Percentiles rank a stretch among this genome's conserved stretches.
Conservation (phyloP, 2,329 filamentous ascomycete genomes). For the Calonectria pauciramosa region DNA sequence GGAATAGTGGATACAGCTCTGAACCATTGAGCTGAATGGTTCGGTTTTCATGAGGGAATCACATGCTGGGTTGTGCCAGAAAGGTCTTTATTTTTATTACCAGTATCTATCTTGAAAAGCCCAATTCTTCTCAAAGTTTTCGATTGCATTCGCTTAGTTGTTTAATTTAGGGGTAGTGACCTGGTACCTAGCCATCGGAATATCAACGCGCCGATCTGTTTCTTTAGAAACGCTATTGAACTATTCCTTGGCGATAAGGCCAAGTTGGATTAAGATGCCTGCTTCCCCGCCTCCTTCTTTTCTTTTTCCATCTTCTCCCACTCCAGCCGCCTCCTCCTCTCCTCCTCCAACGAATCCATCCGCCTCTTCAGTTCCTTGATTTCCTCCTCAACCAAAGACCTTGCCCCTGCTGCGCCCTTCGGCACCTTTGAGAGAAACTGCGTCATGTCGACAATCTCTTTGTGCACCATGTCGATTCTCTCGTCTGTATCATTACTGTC, state of each 20-base stretch:
- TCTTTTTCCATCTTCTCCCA: background rate
- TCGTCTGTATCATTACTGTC: background rate
- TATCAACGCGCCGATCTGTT: too few species aligned
- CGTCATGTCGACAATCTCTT: background rate
- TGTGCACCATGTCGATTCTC: background rate
- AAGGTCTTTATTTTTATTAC: rapidly evolving
- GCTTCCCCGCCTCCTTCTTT: background rate
- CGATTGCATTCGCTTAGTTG: too few species aligned
- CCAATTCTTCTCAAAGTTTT: too few species aligned
- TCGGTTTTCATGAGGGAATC: background rate
- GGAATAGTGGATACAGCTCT: background rate
- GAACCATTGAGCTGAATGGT: background rate
- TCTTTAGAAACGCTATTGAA: background rate
- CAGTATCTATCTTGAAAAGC: too few species aligned
- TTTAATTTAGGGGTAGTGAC: too few species aligned
- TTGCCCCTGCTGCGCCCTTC: background rate
- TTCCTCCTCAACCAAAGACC: background rate
- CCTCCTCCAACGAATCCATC: background rate
- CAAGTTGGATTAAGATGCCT: background rate
- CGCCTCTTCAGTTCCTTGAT: background rate
- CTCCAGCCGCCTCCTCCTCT: background rate
- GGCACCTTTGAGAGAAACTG: background rate
- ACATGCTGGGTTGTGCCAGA: too few species aligned
- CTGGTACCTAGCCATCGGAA: too few species aligned
- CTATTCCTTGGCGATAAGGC: background rate